These are phyloP conservation scores for Lactarius deliciosus DNA, from an alignment of 768 basidiomycete species.

Conservation along the genomic window DNA sequence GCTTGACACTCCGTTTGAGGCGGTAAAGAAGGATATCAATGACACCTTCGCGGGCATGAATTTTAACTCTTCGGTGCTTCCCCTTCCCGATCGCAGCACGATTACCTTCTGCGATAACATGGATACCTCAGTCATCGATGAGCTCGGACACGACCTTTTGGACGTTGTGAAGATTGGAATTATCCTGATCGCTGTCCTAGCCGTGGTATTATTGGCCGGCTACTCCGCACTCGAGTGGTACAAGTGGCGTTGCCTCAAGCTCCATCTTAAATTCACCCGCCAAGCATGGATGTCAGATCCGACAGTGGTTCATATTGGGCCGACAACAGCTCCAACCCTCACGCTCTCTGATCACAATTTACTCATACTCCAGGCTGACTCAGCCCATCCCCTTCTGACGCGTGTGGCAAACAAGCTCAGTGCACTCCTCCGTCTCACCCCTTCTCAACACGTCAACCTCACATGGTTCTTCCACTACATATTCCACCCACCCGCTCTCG, in stretches of 20 bases:
- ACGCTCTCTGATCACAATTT: slow-evolving; percentile 74
- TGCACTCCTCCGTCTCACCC: slow-evolving; percentile 51
- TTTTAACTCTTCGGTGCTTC: slow-evolving; percentile 71
- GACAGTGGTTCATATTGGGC: slow-evolving; percentile 47
- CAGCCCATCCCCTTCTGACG: slow-evolving; percentile 71
- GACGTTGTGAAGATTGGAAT: slow-evolving; percentile 78
- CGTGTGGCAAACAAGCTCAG: slow-evolving; percentile 59
- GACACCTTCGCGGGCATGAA: slow-evolving; percentile 72
- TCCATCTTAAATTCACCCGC: slow-evolving; percentile 66
- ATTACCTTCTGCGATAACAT: slow-evolving; percentile 75
- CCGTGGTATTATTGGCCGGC: slow-evolving; percentile 70
- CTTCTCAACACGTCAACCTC: slow-evolving; percentile 63
- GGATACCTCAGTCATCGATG: slow-evolving; percentile 84
- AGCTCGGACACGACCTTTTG: slow-evolving; percentile 76
- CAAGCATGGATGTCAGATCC: slow-evolving; percentile 78
- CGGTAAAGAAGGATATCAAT: slow-evolving; percentile 86
- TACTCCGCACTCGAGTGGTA: slow-evolving; percentile 85
- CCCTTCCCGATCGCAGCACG: slow-evolving; percentile 68
- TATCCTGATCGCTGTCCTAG: slow-evolving; percentile 66
- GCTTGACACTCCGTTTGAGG: slow-evolving; percentile 84
- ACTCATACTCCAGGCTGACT: slow-evolving; percentile 67
- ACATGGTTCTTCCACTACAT: slow-evolving; percentile 92
- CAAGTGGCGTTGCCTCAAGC: slow-evolving; percentile 74
- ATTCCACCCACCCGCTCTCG: slow-evolving; percentile 86
- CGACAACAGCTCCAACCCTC: slow-evolving; percentile 47